Base-by-base conservation (phyloP, 169 alveolate genomes). In the Fabrea salina region DNA sequence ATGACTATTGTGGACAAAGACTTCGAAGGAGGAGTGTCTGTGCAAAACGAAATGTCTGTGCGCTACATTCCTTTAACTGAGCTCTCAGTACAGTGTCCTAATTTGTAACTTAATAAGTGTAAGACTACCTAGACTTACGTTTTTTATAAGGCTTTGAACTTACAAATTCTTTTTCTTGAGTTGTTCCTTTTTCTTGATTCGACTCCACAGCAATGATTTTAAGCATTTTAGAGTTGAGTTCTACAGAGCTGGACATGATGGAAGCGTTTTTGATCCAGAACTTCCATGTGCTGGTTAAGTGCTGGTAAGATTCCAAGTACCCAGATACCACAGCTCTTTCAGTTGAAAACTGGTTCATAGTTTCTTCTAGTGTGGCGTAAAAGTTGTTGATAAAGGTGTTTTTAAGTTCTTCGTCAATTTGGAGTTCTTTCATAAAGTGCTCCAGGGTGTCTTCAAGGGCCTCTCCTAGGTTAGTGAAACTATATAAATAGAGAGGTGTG, bases 1-100 rank as follows among this genome's bases (percentile, higher is more conserved):
- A 50, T 88, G 49, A 33, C 58, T 78, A 61, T 83, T 7, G 61
- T 79, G 54, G 85, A 80, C 72, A 87, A 87, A 30, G 89, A 83
- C 71, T 30, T 25, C 6, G 32, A 79, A n/a, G 88, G 88, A 2
- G 79, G 83, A 4, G 4, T 87, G 27, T 77, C 53, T 39, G 13
- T 32, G 0, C 35, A 35, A 35, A 70, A 71, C 41, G 61, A 33
- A 16, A 7, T 85, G 13, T 66, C 81, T 13, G 88, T 85, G 16
- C 40, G 78, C 27, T 85, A 81, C 66, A 83, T 85, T 32, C 80
- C 82, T 39, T 59, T 85, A 37, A n/a, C 39, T 54, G 66, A 54
- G 8, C 53, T 44, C 16, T 44, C 53, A 11, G 19, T 8, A 16
- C 53, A 44, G 53, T 44, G n/a, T n/a, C n/a, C n/a, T n/a, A n/a